These are phyloP conservation scores for Pyrus bretschneideri DNA, from an alignment of 306 rosid species.

Conservation along the genomic window DNA sequence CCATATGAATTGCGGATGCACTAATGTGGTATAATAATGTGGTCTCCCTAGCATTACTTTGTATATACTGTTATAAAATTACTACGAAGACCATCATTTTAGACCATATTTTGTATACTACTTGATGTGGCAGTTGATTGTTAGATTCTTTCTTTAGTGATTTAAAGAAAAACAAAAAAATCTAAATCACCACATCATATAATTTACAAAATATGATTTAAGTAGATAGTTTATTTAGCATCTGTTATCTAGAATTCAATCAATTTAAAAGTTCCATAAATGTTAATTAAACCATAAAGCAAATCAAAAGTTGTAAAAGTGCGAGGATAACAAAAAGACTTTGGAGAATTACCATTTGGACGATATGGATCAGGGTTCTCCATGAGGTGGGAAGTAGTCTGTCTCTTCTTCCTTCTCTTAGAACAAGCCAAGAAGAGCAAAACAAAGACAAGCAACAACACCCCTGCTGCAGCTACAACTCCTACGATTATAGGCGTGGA, in stretches of 20 bases:
- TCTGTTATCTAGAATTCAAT: not conserved
- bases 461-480: constrained; percentile 39
- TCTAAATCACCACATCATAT: too few species aligned
- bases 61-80: not conserved
- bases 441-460: constrained; percentile 34
- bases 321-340: not conserved
- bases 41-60: too few species aligned
- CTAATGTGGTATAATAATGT: too few species aligned
- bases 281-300: not conserved
- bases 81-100: not conserved
- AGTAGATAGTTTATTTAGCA: too few species aligned
- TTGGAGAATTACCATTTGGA: constrained; percentile 17
- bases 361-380: constrained; percentile 22
- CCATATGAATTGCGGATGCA: too few species aligned
- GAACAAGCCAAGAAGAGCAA: constrained; percentile 16
- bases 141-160: too few species aligned
- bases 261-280: too few species aligned
- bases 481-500: constrained; percentile 34
- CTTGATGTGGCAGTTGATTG: too few species aligned
- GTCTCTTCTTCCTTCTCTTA: constrained; percentile 39
- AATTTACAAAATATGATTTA: too few species aligned
- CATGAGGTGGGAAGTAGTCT: constrained; percentile 2
- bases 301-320: not conserved
- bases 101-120: too few species aligned
- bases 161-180: too few species aligned